Percentiles rank a stretch among this genome's conserved stretches.
phyloP scores from a whole-genome alignment of 73 alveolate species.

The Tetrahymena borealis region DNA sequence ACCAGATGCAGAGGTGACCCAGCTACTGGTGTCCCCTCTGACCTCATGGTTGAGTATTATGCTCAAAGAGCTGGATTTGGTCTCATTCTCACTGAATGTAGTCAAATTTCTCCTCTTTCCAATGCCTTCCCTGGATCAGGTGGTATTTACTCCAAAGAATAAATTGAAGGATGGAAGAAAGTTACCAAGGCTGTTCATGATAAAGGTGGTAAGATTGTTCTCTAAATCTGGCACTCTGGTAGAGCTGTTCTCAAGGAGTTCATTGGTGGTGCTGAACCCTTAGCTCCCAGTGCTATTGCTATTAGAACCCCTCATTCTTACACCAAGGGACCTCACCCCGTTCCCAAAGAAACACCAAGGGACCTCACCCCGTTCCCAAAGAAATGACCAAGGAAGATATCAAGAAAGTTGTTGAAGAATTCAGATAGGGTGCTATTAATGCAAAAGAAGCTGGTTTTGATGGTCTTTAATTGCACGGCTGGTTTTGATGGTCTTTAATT shows the following conservation, averaged over 20 bases:
- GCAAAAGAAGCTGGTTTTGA: conserved; percentile 81
- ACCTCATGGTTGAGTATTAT: conserved; percentile 49
- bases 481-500: conserved; percentile 88
- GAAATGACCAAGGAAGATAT: conserved; percentile 56
- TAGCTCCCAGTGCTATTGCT: conserved; percentile 41
- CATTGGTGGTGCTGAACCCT: conserved; percentile 15
- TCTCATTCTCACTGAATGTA: conserved; percentile 51
- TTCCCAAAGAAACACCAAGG: conserved; percentile 5
- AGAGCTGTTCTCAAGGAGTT: conserved; percentile 37
- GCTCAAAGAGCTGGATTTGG: conserved; percentile 52
- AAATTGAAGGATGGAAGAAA: conserved; percentile 47
- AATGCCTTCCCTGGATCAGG: conserved; percentile 50
- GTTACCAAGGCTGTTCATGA: conserved; percentile 31
- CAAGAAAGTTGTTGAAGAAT: conserved; percentile 50
- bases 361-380: background rate
- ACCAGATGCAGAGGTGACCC: conserved; percentile 51
- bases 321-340: conserved; percentile 1
- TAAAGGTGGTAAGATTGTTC: conserved; percentile 31
- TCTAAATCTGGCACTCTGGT: conserved; percentile 45
- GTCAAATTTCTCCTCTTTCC: conserved; percentile 22
- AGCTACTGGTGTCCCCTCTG: conserved; percentile 40
- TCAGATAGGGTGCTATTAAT: conserved; percentile 55
- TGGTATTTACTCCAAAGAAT: conserved; percentile 20
- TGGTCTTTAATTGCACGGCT: conserved; percentile 74
- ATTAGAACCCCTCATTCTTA: conserved; percentile 4